Conservation (phyloP, 129 eudicot species). For the Pulicaria dysenterica region DNA sequence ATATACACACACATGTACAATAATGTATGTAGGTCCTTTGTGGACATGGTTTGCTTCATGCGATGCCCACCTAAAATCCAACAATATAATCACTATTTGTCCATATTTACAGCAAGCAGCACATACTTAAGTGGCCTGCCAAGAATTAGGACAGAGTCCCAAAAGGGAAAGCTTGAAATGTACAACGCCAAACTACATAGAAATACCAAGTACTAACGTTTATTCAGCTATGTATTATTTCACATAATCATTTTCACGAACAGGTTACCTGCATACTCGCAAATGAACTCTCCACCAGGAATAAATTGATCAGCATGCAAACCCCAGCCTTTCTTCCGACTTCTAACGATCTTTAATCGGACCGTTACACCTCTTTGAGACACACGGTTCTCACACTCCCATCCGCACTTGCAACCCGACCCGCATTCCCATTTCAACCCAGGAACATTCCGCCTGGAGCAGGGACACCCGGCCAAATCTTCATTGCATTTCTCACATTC, state of each 20-base stretch:
- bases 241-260: constrained; percentile 14
- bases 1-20: not conserved
- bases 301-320: constrained; percentile 63
- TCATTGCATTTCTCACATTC: constrained; percentile 49
- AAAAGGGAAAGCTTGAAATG: not conserved
- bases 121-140: constrained; percentile 35
- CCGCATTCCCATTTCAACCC: constrained; percentile 74
- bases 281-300: constrained; percentile 53
- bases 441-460: constrained; percentile 32
- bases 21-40: constrained; percentile 27
- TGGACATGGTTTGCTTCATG: constrained; percentile 25
- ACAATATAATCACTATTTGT: constrained; percentile 31
- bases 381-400: constrained; percentile 60
- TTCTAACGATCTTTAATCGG: constrained; percentile 60
- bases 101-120: constrained; percentile 44
- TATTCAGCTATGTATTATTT: not conserved
- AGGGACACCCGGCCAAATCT: constrained; percentile 45
- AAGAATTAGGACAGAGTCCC: constrained; percentile 39
- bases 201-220: not conserved
- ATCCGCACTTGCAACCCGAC: constrained; percentile 58
- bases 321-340: constrained; percentile 74
- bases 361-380: constrained; percentile 56
- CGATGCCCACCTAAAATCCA: constrained; percentile 39
- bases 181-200: not conserved
- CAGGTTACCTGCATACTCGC: constrained; percentile 91